These are phyloP conservation scores for Metarhizium humberi DNA, from an alignment of 2,329 filamentous ascomycete genomes.

Conservation along the genomic window DNA sequence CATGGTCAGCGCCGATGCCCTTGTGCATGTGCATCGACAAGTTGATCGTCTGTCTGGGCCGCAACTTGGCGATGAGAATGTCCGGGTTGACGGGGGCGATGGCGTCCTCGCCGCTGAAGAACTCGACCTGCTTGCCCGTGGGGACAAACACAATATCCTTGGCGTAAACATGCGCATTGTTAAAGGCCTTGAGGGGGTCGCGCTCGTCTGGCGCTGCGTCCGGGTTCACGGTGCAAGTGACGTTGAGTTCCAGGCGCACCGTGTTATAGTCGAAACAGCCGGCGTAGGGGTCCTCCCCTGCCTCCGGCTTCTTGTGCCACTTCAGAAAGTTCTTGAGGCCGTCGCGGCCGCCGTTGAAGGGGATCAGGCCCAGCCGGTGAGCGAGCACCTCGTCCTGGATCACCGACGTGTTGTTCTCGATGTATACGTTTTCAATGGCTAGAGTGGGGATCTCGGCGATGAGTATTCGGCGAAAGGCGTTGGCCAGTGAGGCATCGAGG, in stretches of 20 bases:
- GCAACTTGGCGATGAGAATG: slow-evolving; percentile 88
- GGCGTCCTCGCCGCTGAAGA: slow-evolving; percentile 57
- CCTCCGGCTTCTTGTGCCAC: slow-evolving; percentile 65
- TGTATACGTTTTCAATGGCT: slow-evolving; percentile 87
- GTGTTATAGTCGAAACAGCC: slow-evolving; percentile 76
- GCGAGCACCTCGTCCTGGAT: slow-evolving; percentile 96
- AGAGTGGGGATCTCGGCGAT: slow-evolving; percentile 90
- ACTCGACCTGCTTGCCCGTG: slow-evolving; percentile 60
- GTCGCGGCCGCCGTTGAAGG: slow-evolving; percentile 69
- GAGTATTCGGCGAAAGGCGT: slow-evolving; percentile 93
- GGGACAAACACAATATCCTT: slow-evolving; percentile 68
- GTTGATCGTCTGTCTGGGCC: slow-evolving; percentile 80
- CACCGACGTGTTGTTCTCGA: slow-evolving; percentile 94
- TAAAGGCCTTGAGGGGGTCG: slow-evolving; percentile 77
- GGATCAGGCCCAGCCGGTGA: slow-evolving; percentile 81
- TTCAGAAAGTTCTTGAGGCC: slow-evolving; percentile 70
- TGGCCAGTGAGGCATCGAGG: slow-evolving; percentile 85
- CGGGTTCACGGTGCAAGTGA: slow-evolving; percentile 72
- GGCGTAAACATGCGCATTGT: slow-evolving; percentile 77
- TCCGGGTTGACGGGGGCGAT: slow-evolving; percentile 80
- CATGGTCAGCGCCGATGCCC: slow-evolving; percentile 86
- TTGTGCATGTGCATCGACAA: slow-evolving; percentile 91
- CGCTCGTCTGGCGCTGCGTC: slow-evolving; percentile 62
- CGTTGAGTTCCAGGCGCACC: slow-evolving; percentile 64
- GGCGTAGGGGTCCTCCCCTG: slow-evolving; percentile 52